Percentiles rank a stretch among this genome's conserved stretches.
Evolutionary conservation across 1,139 yeast genomes (phyloP).

Genomic region (Saccharomyces hybrid): DNA sequence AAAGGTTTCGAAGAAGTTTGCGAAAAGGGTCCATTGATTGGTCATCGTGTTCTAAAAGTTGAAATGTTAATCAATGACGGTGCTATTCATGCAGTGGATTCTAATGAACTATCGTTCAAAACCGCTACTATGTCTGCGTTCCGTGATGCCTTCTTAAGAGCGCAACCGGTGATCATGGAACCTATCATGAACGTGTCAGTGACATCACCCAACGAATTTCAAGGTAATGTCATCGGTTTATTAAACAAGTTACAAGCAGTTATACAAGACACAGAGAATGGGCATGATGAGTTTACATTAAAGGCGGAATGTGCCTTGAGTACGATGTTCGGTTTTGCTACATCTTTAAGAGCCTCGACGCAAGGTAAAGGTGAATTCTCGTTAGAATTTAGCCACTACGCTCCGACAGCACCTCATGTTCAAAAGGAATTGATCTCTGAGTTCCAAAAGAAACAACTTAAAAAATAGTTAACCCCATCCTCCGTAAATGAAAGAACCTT

Average conservation of each 20-base stretch:
- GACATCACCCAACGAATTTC: conserved; percentile 94
- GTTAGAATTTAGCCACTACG: conserved; percentile 85
- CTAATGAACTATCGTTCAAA: conserved; percentile 90
- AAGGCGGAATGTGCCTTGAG: conserved; percentile 92
- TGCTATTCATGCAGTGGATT: conserved; percentile 94
- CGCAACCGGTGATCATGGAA: conserved; percentile 84
- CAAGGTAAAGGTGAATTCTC: conserved; percentile 99
- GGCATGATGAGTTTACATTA: conserved; percentile 88
- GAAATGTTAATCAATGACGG: conserved; percentile 95
- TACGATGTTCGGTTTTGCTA: conserved; percentile 93
- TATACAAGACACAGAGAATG: conserved; percentile 89
- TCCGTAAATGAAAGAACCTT: neutral
- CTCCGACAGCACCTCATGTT: conserved; percentile 84
- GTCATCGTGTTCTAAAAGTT: conserved; percentile 88
- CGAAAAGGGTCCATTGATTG: conserved; percentile 94
- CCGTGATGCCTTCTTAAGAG: conserved; percentile 76
- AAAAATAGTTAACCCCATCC: conserved; percentile 5
- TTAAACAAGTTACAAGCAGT: conserved; percentile 88
- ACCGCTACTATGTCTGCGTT: conserved; percentile 90
- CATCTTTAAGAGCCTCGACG: conserved; percentile 89
- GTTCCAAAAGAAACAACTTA: conserved; percentile 50
- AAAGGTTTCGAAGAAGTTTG: conserved; percentile 93
- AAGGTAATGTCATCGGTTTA: conserved; percentile 85
- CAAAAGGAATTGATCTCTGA: conserved; percentile 88
- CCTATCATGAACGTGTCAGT: conserved; percentile 93